Evolutionary conservation across 305 asterid species (phyloP), one percentile per base, ranked within the genome.

Genomic region (Euphrasia arctica): DNA sequence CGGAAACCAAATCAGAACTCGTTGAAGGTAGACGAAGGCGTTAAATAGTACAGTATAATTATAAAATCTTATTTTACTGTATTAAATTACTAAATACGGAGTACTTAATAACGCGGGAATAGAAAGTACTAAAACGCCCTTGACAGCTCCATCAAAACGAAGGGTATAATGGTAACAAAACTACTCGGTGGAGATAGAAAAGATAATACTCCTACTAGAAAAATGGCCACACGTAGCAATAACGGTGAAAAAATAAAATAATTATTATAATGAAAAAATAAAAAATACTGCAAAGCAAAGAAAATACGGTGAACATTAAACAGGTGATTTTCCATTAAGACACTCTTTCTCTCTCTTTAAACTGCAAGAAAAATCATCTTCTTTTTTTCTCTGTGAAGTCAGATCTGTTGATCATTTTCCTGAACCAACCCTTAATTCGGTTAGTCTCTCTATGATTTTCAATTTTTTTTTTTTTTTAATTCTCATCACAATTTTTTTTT

Each of bases 341-440:
- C 32, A 54, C 59, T 22, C 36, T 54, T 54, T 25, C 58, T 43
- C 10, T 7, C 22, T 18, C 22, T 18, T 18, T 18, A 51, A 51
- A 14, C 29, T 51, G 31, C 29, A 25, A 22, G 59, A n/a, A 54
- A 54, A 54, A 3, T 54, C 59, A 54, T 54, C 59, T 13, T 48
- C 5, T 22, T 52, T 52, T 52, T 18, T 18, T 22, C 2, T 1
- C 2, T 18, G 18, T 22, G 2, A 2, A 54, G 28, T 54, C 39
- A 45, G 83, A 75, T 81, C 78, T 80, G 61, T 69, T 63, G 70
- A 63, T 66, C 70, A 69, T 75, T 64, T 36, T 57, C 58, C 56
- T 72, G 15, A 15, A 25, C 36, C 34, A 54, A 54, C 36, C 36
- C 9, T 51, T 9, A 51, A 51, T 14, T 51, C 61, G 79, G 80